A percentile compares a stretch with the other conserved stretches of the same genome.
Evolutionary conservation across 2,329 filamentous ascomycete species (phyloP).

Genomic region (Beauveria sp.): DNA sequence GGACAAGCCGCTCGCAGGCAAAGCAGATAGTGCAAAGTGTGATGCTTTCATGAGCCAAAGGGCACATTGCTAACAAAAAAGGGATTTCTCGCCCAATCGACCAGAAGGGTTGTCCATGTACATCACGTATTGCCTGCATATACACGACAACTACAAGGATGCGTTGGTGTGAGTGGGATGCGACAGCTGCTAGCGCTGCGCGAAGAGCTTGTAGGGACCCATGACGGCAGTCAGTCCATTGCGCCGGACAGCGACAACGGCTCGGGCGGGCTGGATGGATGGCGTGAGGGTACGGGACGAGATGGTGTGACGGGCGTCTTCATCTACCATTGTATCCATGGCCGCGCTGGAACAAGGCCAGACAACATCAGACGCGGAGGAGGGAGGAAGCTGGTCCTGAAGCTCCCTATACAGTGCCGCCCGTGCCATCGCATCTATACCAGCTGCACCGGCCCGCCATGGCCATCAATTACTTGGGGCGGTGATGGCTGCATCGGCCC

Average conservation of each 20-base stretch:
- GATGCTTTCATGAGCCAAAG: no score
- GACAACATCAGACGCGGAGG: not conserved
- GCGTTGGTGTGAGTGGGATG: conserved; percentile 9
- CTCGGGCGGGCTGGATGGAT: not conserved
- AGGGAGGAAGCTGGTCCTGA: not conserved
- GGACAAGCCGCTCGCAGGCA: not conserved
- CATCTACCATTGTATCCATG: not conserved
- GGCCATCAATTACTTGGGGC: not conserved
- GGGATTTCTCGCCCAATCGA: not conserved
- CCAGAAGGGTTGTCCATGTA: not conserved
- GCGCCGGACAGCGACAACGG: not conserved
- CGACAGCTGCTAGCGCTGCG: not conserved
- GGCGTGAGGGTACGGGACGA: not conserved
- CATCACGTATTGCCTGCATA: conserved; percentile 3
- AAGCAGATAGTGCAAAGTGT: not conserved
- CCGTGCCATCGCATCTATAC: not conserved
- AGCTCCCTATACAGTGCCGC: not conserved
- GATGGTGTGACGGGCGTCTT: not conserved
- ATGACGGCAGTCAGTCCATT: conserved; percentile 4
- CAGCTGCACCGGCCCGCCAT: not conserved
- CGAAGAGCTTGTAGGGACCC: not conserved
- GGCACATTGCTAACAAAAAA: not conserved
- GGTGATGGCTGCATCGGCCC: not conserved
- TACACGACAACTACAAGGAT: not conserved
- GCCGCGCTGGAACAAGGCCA: not conserved